Evolutionary conservation across 352 stramenopile genomes (phyloP).

Genomic region (Pythium aquatile): DNA sequence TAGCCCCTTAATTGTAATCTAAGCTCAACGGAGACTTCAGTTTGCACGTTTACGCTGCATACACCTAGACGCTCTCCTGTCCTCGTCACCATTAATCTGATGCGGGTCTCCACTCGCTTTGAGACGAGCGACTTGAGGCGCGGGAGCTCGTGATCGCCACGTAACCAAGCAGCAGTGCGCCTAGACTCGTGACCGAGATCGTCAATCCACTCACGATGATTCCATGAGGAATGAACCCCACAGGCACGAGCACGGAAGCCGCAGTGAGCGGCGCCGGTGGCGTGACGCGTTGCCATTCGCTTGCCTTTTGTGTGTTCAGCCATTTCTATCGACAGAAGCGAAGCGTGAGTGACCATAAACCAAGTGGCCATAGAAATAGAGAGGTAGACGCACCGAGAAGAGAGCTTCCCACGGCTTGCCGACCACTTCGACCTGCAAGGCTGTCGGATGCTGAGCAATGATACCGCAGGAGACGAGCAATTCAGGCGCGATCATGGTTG

Average conservation of each 20-base stretch:
- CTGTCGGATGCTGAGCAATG: background rate
- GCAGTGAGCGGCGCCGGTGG: background rate
- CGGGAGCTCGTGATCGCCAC: slow-evolving; percentile 6
- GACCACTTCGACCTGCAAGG: background rate
- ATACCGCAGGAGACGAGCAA: slow-evolving; percentile 20
- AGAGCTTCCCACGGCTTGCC: background rate
- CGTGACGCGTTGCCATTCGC: slow-evolving; percentile 14
- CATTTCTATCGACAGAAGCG: slow-evolving; percentile 2
- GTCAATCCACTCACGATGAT: slow-evolving; percentile 25
- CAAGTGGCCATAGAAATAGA: background rate
- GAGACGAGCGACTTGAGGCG: background rate
- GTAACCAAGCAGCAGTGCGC: slow-evolving; percentile 25
- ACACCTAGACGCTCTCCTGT: too few species aligned
- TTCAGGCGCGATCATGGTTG: slow-evolving; percentile 23
- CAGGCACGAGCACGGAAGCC: slow-evolving; percentile 14
- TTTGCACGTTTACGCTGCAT: too few species aligned
- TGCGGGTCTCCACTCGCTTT: slow-evolving; percentile 16
- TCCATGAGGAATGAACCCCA: slow-evolving; percentile 22
- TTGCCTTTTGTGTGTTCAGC: background rate
- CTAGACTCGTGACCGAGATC: slow-evolving; percentile 23
- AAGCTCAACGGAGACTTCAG: too few species aligned
- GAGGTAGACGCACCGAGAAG: slow-evolving; percentile 7
- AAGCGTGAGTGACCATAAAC: background rate
- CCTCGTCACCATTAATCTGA: background rate
- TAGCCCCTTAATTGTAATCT: too few species aligned